phyloP scores from a whole-genome alignment of 1,284 basidiomycete genomes.

The Leccinum huronense region DNA sequence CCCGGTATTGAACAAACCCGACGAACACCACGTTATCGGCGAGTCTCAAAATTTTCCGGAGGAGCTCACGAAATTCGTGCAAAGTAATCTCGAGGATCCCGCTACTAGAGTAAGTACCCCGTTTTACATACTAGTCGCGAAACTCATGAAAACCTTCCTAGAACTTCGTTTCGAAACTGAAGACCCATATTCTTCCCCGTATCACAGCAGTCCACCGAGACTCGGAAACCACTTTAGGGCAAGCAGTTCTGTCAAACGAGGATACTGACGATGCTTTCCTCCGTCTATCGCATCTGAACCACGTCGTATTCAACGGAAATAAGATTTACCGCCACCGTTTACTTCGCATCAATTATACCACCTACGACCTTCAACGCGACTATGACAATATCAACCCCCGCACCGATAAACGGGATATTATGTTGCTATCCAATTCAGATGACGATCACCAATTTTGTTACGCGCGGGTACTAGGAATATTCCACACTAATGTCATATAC shows the following conservation, averaged over 20 bases:
- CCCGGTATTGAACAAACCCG: background rate
- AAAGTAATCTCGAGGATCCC: background rate
- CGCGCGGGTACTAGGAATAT: background rate
- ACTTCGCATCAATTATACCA: background rate
- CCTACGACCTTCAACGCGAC: background rate
- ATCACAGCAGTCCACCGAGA: background rate
- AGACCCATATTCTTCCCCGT: background rate
- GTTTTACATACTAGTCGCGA: background rate
- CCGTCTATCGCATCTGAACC: background rate
- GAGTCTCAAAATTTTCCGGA: slow-evolving; percentile 14
- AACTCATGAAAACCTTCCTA: background rate
- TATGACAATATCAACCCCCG: background rate
- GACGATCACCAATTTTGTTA: background rate
- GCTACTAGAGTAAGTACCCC: background rate
- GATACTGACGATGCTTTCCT: background rate
- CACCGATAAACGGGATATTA: background rate
- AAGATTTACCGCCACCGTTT: background rate
- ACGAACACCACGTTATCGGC: slow-evolving; percentile 21
- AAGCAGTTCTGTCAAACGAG: background rate
- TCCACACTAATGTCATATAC: background rate
- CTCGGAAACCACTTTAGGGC: too few species aligned
- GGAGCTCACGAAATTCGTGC: slow-evolving; percentile 20
- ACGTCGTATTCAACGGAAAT: background rate
- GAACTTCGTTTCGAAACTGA: background rate
- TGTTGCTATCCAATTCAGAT: background rate